Evolutionary conservation across 305 asterid genomes (phyloP), one percentile per base, ranked within the genome.

Genomic region (Plantago coronopus): DNA sequence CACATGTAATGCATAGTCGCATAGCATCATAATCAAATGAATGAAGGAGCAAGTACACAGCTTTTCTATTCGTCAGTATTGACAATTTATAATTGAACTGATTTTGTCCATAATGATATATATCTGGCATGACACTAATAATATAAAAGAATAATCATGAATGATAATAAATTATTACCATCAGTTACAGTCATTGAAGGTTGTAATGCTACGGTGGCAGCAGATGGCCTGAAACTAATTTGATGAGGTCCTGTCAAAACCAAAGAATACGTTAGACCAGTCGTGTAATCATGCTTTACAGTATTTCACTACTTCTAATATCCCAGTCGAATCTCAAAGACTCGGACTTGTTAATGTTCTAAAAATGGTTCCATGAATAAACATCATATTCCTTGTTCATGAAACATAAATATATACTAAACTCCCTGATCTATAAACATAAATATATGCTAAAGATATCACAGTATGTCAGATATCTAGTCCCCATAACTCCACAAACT

Each of bases 151-250:
- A 17, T 48, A 23, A 48, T 8, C 10, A 9, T 48, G 54, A 15
- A 19, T 18, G 34, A 5, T 27, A 9, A 34, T 11, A 20, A 53
- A 50, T 15, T 62, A 79, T 73, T 48, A 87, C 97, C 99, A 80
- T 87, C 91, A 16, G 96, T 89, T 59, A 87, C 95, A 12, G 96
- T 83, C 99, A 93, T 93, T 44, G 97, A 87, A 57, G 85, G 78
- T 71, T 93, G 95, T 72, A 93, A 72, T 27, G 95, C 78, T 74
- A 87, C 84, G 61, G 74, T 75, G 62, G 78, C 78, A 54, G 96
- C 88, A 55, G 95, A 61, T 59, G 97, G 97, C 68, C 96, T 93
- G 82, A 77, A 85, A 77, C 95, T 89, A 63, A 93, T 85, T 69
- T 83, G 88, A 68, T 89, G 99, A 38, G 99, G 97, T 56, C 97